phyloP scores from a whole-genome alignment of 129 eudicot species.

The Chrysanthemum seticuspe region DNA sequence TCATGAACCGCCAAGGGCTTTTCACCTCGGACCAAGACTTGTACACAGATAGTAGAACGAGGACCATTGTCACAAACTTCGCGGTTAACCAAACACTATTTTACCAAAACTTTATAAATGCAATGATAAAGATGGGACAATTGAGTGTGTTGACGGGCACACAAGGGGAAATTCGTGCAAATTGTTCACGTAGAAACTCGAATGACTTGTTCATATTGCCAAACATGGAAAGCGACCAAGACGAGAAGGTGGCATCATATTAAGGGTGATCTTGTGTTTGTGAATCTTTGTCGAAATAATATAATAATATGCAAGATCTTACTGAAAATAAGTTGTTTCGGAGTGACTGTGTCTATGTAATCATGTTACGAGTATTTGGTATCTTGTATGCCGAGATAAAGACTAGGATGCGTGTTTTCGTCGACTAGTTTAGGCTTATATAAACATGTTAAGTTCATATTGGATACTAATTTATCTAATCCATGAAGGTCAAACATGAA shows the following conservation, averaged over 20 bases:
- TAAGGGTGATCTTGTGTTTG: background rate
- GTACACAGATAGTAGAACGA: constrained; percentile 49
- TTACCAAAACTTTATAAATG: constrained; percentile 51
- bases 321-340: too few species aligned
- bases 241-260: constrained; percentile 25
- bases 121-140: constrained; percentile 70
- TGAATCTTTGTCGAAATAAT: too few species aligned
- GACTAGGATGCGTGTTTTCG: too few species aligned
- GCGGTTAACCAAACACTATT: constrained; percentile 50
- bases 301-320: too few species aligned
- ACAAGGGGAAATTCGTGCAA: too few species aligned
- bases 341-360: too few species aligned
- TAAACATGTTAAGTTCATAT: too few species aligned
- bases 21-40: constrained; percentile 68
- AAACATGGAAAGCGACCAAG: constrained; percentile 51
- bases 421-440: too few species aligned
- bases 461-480: too few species aligned
- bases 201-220: constrained; percentile 54
- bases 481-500: too few species aligned
- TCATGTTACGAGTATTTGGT: too few species aligned
- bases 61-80: constrained; percentile 44
- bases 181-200: constrained; percentile 4
- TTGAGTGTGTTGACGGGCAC: constrained; percentile 29
- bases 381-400: too few species aligned
- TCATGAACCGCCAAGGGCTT: constrained; percentile 66